Base-by-base conservation (phyloP, 192 early-diverging fungal species). In the Backusella parvicylindrica region DNA sequence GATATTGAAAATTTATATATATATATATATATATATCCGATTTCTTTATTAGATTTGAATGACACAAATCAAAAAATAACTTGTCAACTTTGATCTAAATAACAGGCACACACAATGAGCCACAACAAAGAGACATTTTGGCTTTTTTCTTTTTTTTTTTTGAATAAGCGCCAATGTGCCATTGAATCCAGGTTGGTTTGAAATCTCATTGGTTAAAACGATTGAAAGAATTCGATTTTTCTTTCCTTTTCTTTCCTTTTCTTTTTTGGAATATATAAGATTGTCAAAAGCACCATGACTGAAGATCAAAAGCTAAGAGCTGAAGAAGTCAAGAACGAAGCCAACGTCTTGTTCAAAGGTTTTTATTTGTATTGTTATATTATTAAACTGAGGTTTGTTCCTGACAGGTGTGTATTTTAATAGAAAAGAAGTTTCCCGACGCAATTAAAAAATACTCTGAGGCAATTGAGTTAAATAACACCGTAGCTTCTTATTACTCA, bases 381-480 rank as follows among this genome's bases (percentile, higher is more conserved):
- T 43, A 15, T 43, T 43, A 5, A 50, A 21, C 0, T 3, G 9
- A 3, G 18, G 3, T 50, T 60, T 60, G 21, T 60, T 60, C 64
- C 33, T 66, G 64, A 66, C 64, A n/a, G 64, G 6, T n/a, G n/a
- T n/a, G n/a, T n/a, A n/a, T n/a, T 30, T 35, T 18, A 35, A 23
- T 37, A 71, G 70, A 71, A 67, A 87, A 86, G 41, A 88, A 94
- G 64, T 98, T 91, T 78, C 84, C 92, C 7, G 91, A 94, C 63
- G 97, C 98, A n/a, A 90, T 95, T 30, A 93, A 94, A 53, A 91
- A 94, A 75, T 99, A 99, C 84, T 92, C 93, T 7, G 85, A 89
- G 75, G 97, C 97, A 3, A 97, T 99, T 64, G 87, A 89, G 53
- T 76, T 89, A 43, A 92, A 98, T 80, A 92, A 96, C 18, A 89